These are phyloP conservation scores for Rhizophagus sp. DNA, from an alignment of 192 early-diverging fungal species.

Conservation along the genomic window DNA sequence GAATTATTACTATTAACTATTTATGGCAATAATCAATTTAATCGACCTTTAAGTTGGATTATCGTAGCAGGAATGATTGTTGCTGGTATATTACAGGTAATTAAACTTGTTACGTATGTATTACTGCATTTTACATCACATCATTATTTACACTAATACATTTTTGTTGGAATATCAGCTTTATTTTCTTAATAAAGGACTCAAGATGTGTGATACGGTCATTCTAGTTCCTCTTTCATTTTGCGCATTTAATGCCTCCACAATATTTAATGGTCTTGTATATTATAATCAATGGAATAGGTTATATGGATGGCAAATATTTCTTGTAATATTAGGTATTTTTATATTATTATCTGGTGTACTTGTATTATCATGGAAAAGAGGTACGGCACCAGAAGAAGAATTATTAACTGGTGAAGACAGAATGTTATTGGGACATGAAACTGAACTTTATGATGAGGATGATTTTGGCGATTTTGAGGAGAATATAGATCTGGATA, in stretches of 20 bases:
- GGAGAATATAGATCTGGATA: neutral
- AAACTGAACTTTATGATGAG: constrained; percentile 19
- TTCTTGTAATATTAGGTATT: constrained; percentile 69
- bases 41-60: constrained; percentile 66
- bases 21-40: constrained; percentile 64
- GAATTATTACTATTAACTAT: constrained; percentile 68
- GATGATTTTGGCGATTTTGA: neutral
- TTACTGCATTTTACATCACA: neutral
- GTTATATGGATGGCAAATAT: constrained; percentile 58
- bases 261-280: constrained; percentile 74
- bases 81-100: constrained; percentile 58
- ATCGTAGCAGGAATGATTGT: constrained; percentile 58
- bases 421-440: neutral
- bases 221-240: constrained; percentile 73
- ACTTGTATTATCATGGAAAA: constrained; percentile 61
- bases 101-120: neutral
- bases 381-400: constrained; percentile 25
- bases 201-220: constrained; percentile 73
- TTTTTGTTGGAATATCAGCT: constrained; percentile 38
- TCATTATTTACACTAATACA: neutral
- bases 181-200: constrained; percentile 75
- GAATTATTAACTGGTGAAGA: constrained; percentile 19
- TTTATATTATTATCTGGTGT: constrained; percentile 65
- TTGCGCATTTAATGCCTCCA: constrained; percentile 72
- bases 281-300: constrained; percentile 75